A percentile compares a stretch with the other conserved stretches of the same genome.
Evolutionary conservation across 163 green algal species (phyloP).

Genomic region (Scenedesmus sp.): DNA sequence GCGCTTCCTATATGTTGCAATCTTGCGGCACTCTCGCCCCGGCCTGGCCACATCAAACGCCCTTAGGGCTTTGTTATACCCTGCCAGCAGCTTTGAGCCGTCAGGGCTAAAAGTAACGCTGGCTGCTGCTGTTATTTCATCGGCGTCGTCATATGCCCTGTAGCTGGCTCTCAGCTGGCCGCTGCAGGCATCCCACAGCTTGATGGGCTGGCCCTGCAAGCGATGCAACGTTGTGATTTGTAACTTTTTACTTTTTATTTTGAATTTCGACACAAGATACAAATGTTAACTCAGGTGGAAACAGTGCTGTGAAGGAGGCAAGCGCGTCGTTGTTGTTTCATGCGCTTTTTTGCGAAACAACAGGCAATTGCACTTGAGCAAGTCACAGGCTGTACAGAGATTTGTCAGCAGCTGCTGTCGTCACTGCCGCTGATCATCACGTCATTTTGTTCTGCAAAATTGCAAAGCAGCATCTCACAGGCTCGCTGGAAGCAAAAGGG

Average conservation of each 20-base stretch:
- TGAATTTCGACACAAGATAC: no score
- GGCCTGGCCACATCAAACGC: constrained; percentile 82
- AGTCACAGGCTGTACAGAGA: no score
- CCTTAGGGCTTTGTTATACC: constrained; percentile 67
- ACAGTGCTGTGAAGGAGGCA: no score
- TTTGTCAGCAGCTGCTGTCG: no score
- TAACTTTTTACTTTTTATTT: no score
- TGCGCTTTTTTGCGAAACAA: no score
- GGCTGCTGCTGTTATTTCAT: constrained; percentile 88
- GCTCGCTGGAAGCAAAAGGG: background rate
- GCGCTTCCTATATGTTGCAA: constrained; percentile 63
- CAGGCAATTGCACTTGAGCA: no score
- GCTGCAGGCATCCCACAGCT: constrained; percentile 79
- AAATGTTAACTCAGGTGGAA: no score
- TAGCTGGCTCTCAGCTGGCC: constrained; percentile 85
- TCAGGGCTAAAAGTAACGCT: constrained; percentile 83
- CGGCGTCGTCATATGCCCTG: constrained; percentile 84
- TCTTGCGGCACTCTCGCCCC: constrained; percentile 69
- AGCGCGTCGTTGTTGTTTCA: no score
- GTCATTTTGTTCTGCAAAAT: no score
- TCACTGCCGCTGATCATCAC: no score
- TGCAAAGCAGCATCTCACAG: background rate
- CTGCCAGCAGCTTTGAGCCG: constrained; percentile 71
- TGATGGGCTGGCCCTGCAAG: constrained; percentile 48
- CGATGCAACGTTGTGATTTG: no score